Conservation (phyloP, 495 filamentous ascomycete genomes). For the Penicillium samsonianum region DNA sequence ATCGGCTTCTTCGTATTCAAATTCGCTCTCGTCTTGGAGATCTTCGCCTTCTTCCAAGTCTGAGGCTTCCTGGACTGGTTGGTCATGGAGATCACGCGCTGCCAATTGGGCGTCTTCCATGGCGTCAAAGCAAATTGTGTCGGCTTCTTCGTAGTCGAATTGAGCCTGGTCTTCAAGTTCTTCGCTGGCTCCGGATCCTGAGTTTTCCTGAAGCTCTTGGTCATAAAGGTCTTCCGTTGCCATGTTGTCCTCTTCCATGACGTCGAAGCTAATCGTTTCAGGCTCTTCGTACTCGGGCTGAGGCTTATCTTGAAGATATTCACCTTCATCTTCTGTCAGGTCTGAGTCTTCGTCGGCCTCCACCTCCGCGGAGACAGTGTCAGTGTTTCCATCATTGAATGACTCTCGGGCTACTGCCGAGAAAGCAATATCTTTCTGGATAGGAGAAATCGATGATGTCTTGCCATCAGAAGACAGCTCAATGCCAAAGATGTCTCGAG, state of each 20-base stretch:
- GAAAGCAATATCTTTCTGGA: neutral
- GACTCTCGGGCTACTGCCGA: constrained; percentile 5
- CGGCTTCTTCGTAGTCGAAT: constrained; percentile 24
- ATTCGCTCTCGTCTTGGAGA: constrained; percentile 14
- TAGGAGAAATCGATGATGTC: constrained; percentile 13
- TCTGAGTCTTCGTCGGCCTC: constrained; percentile 1
- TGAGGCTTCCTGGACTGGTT: constrained; percentile 2
- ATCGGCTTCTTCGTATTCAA: constrained; percentile 27
- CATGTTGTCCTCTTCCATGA: constrained; percentile 24
- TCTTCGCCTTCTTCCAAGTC: neutral
- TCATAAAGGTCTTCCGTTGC: constrained; percentile 8
- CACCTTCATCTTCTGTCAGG: neutral
- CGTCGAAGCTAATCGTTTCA: constrained; percentile 29
- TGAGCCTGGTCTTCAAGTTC: constrained; percentile 15
- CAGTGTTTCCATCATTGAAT: constrained; percentile 16
- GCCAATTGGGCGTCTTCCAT: constrained; percentile 24
- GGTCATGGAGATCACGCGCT: constrained; percentile 7
- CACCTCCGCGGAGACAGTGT: neutral
- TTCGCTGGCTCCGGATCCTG: neutral
- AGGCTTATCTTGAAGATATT: constrained; percentile 10
- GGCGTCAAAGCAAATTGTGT: constrained; percentile 25
- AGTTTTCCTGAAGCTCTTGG: neutral
- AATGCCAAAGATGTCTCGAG: constrained; percentile 31
- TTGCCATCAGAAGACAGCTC: constrained; percentile 21
- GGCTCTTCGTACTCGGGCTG: constrained; percentile 26